Conservation (phyloP, 2,329 filamentous ascomycete genomes). For the Triangularia verruculosa region DNA sequence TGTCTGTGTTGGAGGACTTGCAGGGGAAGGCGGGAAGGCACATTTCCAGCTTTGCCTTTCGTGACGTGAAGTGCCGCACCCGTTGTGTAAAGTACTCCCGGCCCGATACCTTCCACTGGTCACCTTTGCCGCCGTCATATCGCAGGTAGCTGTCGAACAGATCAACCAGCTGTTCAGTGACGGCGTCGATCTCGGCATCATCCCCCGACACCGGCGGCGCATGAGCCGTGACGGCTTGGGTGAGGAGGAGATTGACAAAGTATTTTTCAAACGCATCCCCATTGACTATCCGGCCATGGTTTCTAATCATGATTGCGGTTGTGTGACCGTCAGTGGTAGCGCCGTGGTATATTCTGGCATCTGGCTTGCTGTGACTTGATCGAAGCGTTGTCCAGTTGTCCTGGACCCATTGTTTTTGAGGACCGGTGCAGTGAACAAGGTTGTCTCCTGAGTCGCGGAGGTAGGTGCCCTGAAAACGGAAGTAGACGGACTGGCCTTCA, state of each 20-base stretch:
- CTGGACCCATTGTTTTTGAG: constrained; percentile 9
- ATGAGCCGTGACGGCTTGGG: constrained; percentile 14
- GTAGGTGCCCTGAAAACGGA: constrained; percentile 14
- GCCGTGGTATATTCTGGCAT: constrained; percentile 12
- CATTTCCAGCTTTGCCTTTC: constrained; percentile 13
- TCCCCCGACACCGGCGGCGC: background rate
- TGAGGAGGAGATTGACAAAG: constrained; percentile 19
- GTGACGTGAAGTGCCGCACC: constrained; percentile 17
- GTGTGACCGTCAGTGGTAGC: background rate
- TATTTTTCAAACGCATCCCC: constrained; percentile 15
- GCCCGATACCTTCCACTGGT: constrained; percentile 14
- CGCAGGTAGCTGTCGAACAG: constrained; percentile 21
- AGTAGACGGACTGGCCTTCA: constrained; percentile 22
- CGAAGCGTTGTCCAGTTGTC: constrained; percentile 14
- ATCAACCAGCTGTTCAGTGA: constrained; percentile 13
- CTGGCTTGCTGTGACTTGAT: background rate
- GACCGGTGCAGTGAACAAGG: constrained; percentile 14
- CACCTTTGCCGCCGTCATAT: constrained; percentile 17
- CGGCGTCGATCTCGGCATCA: background rate
- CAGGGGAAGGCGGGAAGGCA: constrained; percentile 22
- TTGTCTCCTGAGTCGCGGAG: background rate
- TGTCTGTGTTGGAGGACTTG: constrained; percentile 24
- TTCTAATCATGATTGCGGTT: constrained; percentile 7
- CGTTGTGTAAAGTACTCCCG: constrained; percentile 18
- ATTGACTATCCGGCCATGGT: background rate